Percentiles rank a stretch among this genome's conserved stretches.
Evolutionary conservation across 768 basidiomycete genomes (phyloP).

Genomic region (Candolleomyces eurysporus): DNA sequence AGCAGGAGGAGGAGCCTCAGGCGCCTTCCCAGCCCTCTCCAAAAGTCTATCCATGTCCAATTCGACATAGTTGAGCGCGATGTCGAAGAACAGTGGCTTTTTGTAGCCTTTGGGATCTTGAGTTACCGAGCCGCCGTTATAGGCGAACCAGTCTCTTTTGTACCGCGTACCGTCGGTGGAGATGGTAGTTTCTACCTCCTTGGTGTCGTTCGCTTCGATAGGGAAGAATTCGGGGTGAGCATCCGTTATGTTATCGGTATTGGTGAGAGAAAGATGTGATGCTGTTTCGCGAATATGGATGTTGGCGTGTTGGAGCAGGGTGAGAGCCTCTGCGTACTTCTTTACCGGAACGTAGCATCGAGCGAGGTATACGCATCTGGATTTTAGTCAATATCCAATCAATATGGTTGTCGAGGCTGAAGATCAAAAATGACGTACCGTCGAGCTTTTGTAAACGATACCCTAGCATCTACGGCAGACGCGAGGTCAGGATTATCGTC

Average conservation of each 20-base stretch:
- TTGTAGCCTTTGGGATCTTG: conserved; percentile 51
- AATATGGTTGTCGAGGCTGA: no score
- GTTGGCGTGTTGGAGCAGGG: conserved; percentile 66
- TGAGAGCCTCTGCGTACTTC: conserved; percentile 69
- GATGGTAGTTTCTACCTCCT: conserved; percentile 52
- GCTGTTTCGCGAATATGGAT: conserved; percentile 75
- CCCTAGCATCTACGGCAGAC: conserved; percentile 71
- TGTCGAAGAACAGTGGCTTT: conserved; percentile 92
- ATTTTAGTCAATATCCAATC: no score
- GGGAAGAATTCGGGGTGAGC: conserved; percentile 53
- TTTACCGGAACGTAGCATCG: conserved; percentile 70
- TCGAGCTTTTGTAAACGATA: conserved; percentile 71
- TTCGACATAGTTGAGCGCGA: conserved; percentile 89
- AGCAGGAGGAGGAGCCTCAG: conserved; percentile 12
- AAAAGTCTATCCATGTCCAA: conserved; percentile 78
- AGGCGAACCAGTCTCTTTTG: conserved; percentile 78
- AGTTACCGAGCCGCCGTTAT: conserved; percentile 63
- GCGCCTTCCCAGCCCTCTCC: conserved; percentile 65
- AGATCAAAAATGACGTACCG: conserved; percentile 56
- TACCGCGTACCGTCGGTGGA: conserved; percentile 43
- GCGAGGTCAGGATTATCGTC: conserved; percentile 86
- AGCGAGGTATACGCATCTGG: conserved; percentile 75
- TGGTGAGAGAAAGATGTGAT: conserved; percentile 47
- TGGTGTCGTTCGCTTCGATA: conserved; percentile 41
- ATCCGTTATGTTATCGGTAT: conserved; percentile 43